Base-by-base conservation (phyloP, 2,329 filamentous ascomycete genomes). In the Hypoxylon sp. region DNA sequence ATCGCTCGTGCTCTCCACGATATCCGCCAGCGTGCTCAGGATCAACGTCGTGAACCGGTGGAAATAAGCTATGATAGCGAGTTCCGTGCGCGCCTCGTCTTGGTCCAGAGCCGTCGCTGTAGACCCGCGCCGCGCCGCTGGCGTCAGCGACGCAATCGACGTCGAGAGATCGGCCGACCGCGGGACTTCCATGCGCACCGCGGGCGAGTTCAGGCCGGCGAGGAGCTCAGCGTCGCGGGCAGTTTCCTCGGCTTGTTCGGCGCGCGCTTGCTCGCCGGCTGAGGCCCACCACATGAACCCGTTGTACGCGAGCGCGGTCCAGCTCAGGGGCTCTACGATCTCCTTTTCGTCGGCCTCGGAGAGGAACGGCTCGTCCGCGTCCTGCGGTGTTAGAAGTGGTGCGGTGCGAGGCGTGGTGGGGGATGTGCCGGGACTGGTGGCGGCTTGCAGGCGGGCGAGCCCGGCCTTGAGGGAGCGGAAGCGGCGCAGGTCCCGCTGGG, bases 231-330 rank as follows among this genome's bases (percentile, higher is more conserved):
- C 81, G 73, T 91, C 89, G 49, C 82, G 83, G 49, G 81, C 83
- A 52, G 80, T 77, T 72, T 89, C 87, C 70, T 90, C 88, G 19
- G 86, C 84, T 68, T 90, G 86, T 57, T 88, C 86, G 53, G 87
- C 83, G 17, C 86, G 84, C 6, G 86, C 82, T 78, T 91, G 87
- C 79, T 96, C 93, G 63, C 92, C 93, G 0, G 93, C 92, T 14
- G 90, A 93, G 1, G 93, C 92, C 93, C 93, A 96, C 93, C 93
- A 96, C 87, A 95, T 93, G 82, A 95, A 94, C 23, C 91, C 90
- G 60, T 87, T 89, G 79, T 95, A 96, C 4, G 93, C 93, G 25
- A 95, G 86, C 0, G 91, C 89, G 0, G 91, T 85, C 93, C 90
- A 92, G 45, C 86, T 90, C 43, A 86, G 77, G 1, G 89, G 89